These are phyloP conservation scores for Ustilago tritici DNA, from an alignment of 1,284 basidiomycete genomes.

Conservation along the genomic window DNA sequence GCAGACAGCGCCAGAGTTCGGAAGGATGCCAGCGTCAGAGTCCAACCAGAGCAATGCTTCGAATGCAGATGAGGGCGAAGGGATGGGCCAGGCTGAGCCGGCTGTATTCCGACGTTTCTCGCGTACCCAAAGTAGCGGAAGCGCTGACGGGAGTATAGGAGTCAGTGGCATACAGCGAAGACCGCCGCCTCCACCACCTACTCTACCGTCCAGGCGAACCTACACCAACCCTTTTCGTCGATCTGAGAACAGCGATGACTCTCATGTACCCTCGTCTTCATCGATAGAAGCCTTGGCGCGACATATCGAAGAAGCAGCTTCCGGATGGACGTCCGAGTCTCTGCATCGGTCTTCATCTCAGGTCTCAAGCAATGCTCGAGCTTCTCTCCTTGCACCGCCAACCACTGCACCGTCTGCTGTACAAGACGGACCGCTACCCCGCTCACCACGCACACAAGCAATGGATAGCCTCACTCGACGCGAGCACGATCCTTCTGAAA, in stretches of 20 bases:
- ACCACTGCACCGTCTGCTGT: neutral
- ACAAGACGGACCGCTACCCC: neutral
- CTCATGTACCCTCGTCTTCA: neutral
- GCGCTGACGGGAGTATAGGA: neutral
- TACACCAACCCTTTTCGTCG: conserved; percentile 17
- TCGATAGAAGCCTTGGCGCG: conserved; percentile 32
- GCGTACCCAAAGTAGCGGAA: neutral
- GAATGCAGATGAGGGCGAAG: neutral
- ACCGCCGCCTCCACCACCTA: conserved; percentile 33
- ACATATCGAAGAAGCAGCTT: conserved; percentile 35
- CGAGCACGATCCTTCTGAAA: conserved; percentile 9
- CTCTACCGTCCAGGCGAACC: conserved; percentile 5
- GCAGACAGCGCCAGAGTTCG: neutral
- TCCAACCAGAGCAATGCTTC: conserved; percentile 11
- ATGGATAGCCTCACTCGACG: conserved; percentile 42
- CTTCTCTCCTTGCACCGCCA: neutral
- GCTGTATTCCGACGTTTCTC: conserved; percentile 35
- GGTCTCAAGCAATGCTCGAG: neutral
- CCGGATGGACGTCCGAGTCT: conserved; percentile 18
- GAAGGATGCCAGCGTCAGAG: neutral
- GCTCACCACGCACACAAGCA: conserved; percentile 48
- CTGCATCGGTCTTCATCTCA: neutral
- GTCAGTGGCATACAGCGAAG: conserved; percentile 13
- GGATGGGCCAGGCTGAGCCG: neutral
- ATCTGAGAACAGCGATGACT: neutral